Conservation (phyloP, 1,284 basidiomycete species). For the Hemileia vastatrix region DNA sequence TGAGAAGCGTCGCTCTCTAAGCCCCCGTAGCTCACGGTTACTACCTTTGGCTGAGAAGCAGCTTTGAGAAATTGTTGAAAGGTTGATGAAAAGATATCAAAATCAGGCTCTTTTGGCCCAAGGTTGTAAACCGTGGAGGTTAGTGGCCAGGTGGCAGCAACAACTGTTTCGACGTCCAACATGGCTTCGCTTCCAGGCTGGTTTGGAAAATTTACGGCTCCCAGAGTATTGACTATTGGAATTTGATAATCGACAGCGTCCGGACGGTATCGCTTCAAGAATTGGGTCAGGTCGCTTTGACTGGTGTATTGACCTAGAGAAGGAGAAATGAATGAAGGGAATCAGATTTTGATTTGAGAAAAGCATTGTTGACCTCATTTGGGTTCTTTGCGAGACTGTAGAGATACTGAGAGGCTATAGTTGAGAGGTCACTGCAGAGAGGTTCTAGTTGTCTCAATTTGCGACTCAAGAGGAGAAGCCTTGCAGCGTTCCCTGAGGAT, state of each 20-base stretch:
- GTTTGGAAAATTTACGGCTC: neutral
- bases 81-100: constrained; percentile 1
- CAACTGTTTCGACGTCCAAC: constrained; percentile 5
- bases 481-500: no score
- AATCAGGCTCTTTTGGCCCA: neutral
- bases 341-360: no score
- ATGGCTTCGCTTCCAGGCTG: constrained; percentile 4
- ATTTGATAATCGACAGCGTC: neutral
- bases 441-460: no score
- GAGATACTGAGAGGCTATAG: no score
- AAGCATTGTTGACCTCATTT: no score
- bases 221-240: neutral
- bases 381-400: no score
- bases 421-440: no score
- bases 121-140: constrained; percentile 6
- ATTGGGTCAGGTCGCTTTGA: neutral
- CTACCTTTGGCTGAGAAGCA: neutral
- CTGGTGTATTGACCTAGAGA: neutral
- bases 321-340: neutral
- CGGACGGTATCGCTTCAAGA: neutral
- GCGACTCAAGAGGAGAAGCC: no score
- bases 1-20: constrained; percentile 15
- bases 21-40: constrained; percentile 18
- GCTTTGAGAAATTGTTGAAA: constrained; percentile 11
- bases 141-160: constrained; percentile 9